Conservation (phyloP, 306 rosid genomes). For the Nissolia schottii region DNA sequence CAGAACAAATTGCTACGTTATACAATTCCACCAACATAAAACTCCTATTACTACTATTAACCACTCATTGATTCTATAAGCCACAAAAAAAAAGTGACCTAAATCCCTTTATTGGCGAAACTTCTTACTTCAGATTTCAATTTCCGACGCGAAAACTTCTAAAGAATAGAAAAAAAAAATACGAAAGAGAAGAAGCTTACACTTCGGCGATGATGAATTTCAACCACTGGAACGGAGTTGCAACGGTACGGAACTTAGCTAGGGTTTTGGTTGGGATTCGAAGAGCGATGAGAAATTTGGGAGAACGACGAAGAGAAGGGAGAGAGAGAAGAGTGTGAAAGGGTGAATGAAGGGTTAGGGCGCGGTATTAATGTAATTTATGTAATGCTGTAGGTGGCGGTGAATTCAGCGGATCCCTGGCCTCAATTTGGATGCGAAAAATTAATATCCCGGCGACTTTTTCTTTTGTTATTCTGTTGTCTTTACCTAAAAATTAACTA, state of each 20-base stretch:
- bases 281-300: background rate
- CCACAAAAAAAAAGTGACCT: background rate
- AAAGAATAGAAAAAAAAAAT: background rate
- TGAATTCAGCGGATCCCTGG: background rate
- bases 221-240: background rate
- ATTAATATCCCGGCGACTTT: background rate
- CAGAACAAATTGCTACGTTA: background rate
- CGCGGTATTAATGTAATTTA: background rate
- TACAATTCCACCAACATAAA: background rate
- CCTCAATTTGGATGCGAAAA: background rate
- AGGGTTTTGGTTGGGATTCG: constrained; percentile 13
- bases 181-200: constrained; percentile 16
- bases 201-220: background rate
- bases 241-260: background rate
- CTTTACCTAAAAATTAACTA: background rate
- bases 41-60: background rate
- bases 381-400: background rate
- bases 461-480: background rate
- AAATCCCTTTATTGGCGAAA: background rate
- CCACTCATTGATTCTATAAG: background rate
- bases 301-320: background rate
- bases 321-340: background rate
- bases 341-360: background rate
- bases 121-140: background rate
- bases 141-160: background rate